Evolutionary conservation across 352 stramenopile species (phyloP).

Genomic region (Saprolegnia diclina): DNA sequence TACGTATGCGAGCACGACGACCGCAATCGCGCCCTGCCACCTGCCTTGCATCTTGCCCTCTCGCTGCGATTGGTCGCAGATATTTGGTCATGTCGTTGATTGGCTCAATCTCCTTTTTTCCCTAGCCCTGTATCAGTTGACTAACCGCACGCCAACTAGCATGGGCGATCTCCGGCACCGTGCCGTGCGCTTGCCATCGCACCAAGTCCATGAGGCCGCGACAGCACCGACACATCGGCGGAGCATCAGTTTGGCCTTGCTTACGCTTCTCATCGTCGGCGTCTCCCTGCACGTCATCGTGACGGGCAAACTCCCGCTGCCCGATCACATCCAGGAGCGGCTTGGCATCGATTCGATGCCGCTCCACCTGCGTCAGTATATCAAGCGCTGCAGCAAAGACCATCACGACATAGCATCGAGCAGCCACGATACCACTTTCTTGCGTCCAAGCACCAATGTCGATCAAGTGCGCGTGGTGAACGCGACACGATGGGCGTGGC

Average conservation of each 20-base stretch:
- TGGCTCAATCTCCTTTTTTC: neutral
- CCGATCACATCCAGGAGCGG: neutral
- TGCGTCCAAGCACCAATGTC: neutral
- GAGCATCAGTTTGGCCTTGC: neutral
- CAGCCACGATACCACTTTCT: neutral
- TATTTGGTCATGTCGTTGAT: neutral
- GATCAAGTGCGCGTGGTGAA: slow-evolving; percentile 33
- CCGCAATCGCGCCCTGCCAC: neutral
- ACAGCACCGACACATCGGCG: neutral
- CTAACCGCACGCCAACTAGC: too few species aligned
- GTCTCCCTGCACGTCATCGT: neutral
- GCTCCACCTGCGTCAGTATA: neutral
- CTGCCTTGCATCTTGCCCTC: neutral
- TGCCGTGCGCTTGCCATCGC: too few species aligned
- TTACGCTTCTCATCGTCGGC: neutral
- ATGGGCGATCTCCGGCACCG: too few species aligned
- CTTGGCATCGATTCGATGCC: slow-evolving; percentile 10
- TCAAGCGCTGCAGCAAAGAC: slow-evolving; percentile 9
- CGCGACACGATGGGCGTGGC: slow-evolving; percentile 73
- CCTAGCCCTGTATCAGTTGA: too few species aligned
- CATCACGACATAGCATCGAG: neutral
- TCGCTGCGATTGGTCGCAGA: neutral
- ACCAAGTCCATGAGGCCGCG: too few species aligned
- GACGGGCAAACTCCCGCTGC: slow-evolving; percentile 1
- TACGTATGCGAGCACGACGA: slow-evolving; percentile 3